These are phyloP conservation scores for Entomortierella parvispora DNA, from an alignment of 192 early-diverging fungal species.

Conservation along the genomic window DNA sequence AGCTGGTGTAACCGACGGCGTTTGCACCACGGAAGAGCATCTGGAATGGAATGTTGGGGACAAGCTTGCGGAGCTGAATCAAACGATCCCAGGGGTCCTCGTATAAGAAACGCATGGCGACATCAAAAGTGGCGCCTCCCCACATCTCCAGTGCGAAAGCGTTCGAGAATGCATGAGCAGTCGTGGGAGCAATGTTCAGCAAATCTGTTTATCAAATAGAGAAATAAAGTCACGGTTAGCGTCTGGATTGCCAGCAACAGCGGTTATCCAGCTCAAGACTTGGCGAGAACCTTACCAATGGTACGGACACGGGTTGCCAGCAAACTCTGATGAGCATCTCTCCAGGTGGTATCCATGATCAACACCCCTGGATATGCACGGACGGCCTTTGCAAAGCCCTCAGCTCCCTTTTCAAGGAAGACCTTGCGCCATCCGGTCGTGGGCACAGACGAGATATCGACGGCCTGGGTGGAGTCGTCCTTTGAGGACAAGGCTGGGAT, in stretches of 20 bases:
- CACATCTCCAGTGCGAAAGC: constrained; percentile 96
- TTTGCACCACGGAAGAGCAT: constrained; percentile 99
- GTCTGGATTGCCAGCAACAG: not conserved
- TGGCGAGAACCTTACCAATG: constrained; percentile 75
- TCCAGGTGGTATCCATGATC: constrained; percentile 98
- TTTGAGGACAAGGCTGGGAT: constrained; percentile 67
- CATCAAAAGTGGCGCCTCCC: constrained; percentile 99
- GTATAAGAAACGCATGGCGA: constrained; percentile 94
- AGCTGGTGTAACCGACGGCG: constrained; percentile 96
- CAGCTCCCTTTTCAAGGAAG: constrained; percentile 84
- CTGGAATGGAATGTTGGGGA: constrained; percentile 98
- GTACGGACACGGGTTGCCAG: constrained; percentile 97
- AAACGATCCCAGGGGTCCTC: constrained; percentile 98
- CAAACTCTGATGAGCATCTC: constrained; percentile 95
- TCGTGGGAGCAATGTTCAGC: constrained; percentile 85
- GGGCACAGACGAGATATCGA: constrained; percentile 69
- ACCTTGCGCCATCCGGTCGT: constrained; percentile 90
- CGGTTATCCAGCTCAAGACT: not conserved
- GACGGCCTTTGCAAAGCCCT: constrained; percentile 92
- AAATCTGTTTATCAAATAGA: constrained; percentile 51
- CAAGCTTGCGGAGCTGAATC: constrained; percentile 80
- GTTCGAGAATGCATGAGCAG: constrained; percentile 87
- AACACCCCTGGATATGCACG: constrained; percentile 87
- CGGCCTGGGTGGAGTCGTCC: constrained; percentile 36
- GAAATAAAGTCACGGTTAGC: not conserved